Evolutionary conservation across 177 flowering plant species (phyloP).

Genomic region (Vitis hybrid): DNA sequence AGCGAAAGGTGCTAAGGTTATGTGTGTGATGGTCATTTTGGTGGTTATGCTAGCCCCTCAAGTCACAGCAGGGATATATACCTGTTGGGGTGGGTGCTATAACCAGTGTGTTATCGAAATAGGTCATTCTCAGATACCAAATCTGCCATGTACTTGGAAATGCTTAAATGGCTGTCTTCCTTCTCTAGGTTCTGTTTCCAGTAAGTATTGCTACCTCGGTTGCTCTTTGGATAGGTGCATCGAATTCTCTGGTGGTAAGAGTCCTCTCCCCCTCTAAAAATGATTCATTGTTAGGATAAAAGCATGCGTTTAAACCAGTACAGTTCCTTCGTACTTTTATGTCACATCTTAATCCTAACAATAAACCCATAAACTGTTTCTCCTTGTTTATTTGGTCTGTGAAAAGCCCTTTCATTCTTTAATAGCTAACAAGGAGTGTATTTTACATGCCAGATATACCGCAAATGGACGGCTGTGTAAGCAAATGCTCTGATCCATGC

Average conservation of each 20-base stretch:
- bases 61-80: not conserved
- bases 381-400: too few species aligned
- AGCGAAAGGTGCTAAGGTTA: not conserved
- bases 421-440: too few species aligned
- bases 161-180: not conserved
- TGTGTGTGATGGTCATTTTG: not conserved
- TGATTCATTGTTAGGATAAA: too few species aligned
- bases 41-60: not conserved
- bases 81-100: constrained; percentile 5
- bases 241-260: not conserved
- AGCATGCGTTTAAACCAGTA: not conserved
- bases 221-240: not conserved
- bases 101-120: not conserved
- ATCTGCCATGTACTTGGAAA: not conserved
- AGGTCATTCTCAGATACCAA: not conserved
- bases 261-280: not conserved
- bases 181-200: not conserved
- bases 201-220: not conserved
- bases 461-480: too few species aligned
- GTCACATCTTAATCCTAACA: too few species aligned
- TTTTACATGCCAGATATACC: too few species aligned
- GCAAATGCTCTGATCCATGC: too few species aligned
- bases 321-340: too few species aligned
- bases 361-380: too few species aligned
- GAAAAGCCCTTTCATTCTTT: too few species aligned